These are phyloP conservation scores for Hordeum vulgare DNA, from an alignment of 176 grass and related monocot species.

Conservation along the genomic window MorexV3_pseudomolecules_assembly NC_058518.1:450049749-450050248, in stretches of 20 bases:
- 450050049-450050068: slow-evolving; percentile 30
- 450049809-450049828: background rate
- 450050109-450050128: background rate
- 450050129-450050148: background rate
- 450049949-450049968: slow-evolving; percentile 86
- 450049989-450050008: slow-evolving; percentile 95
- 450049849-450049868: background rate
- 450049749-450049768: background rate
- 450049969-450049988: slow-evolving; percentile 92
- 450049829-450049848: background rate
- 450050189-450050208: slow-evolving; percentile 20
- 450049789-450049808: background rate
- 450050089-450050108: slow-evolving; percentile 22
- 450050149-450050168: background rate
- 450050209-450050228: background rate
- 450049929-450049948: slow-evolving; percentile 88
- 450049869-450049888: slow-evolving; percentile 13
- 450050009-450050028: slow-evolving; percentile 15
- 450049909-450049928: slow-evolving; percentile 84
- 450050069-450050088: slow-evolving; percentile 42
- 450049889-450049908: slow-evolving; percentile 83
- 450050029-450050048: slow-evolving; percentile 22
- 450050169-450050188: slow-evolving; percentile 19
- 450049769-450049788: background rate
- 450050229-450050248: slow-evolving; percentile 50